A percentile compares a stretch with the other conserved stretches of the same genome.
phyloP scores from a whole-genome alignment of 306 rosid genomes.

The Pueraria montana region DNA sequence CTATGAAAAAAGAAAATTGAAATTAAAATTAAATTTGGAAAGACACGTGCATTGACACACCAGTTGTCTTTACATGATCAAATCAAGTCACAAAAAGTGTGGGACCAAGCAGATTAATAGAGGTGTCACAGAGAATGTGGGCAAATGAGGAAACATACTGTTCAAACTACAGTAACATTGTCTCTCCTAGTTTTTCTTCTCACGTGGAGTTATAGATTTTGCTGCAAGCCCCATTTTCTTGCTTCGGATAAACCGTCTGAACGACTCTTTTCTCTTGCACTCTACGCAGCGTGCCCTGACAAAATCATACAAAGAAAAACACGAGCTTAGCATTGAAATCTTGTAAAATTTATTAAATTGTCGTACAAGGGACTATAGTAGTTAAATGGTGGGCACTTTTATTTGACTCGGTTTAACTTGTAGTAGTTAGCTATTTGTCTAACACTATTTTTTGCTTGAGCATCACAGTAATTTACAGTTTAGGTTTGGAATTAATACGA shows the following conservation, averaged over 20 bases:
- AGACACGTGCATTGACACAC: too few species aligned
- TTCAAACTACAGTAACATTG: too few species aligned
- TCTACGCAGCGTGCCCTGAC: background rate
- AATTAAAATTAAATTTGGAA: too few species aligned
- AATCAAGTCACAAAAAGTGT: too few species aligned
- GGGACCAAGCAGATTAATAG: too few species aligned
- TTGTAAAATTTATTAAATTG: background rate
- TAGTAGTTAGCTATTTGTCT: background rate
- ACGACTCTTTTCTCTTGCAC: slow-evolving; percentile 47
- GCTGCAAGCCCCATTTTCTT: slow-evolving; percentile 46
- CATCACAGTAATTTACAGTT: background rate
- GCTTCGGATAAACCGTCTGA: slow-evolving; percentile 58
- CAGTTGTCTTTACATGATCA: too few species aligned
- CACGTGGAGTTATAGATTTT: too few species aligned
- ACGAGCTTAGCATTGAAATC: slow-evolving; percentile 22
- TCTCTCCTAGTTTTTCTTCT: too few species aligned
- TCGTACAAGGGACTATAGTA: background rate
- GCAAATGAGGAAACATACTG: too few species aligned
- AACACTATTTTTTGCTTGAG: background rate
- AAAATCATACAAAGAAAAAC: slow-evolving; percentile 40
- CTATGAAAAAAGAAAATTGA: too few species aligned
- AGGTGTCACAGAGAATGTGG: too few species aligned
- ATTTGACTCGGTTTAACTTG: background rate
- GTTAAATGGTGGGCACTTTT: background rate
- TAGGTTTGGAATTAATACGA: background rate